phyloP scores from a whole-genome alignment of 2,329 filamentous ascomycete genomes.

The Chaetothyriales sp. region DNA sequence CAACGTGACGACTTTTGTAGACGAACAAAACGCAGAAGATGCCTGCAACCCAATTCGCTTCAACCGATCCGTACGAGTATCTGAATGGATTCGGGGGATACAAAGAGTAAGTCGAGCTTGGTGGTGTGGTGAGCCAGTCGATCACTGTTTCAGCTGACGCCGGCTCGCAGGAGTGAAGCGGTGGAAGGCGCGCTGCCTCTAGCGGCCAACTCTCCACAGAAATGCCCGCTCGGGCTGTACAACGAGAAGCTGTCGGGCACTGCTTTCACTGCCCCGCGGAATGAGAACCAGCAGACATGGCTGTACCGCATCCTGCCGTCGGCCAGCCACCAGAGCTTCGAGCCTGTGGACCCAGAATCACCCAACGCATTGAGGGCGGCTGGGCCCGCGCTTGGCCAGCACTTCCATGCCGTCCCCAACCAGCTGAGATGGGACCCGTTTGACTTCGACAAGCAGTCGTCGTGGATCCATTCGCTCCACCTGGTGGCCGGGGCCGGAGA shows the following conservation, averaged over 20 bases:
- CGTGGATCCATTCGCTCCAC: constrained; percentile 56
- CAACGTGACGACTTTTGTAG: constrained; percentile 18
- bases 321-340: constrained; percentile 43
- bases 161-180: constrained; percentile 53
- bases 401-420: constrained; percentile 63
- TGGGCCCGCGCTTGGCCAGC: constrained; percentile 40
- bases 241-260: constrained; percentile 66
- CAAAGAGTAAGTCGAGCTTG: constrained; percentile 49
- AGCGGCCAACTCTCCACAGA: constrained; percentile 70
- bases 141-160: constrained; percentile 10
- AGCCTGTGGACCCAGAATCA: constrained; percentile 30
- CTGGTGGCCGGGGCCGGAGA: constrained; percentile 69
- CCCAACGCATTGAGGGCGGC: constrained; percentile 32
- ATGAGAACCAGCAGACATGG: constrained; percentile 59
- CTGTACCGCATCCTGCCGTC: constrained; percentile 57
- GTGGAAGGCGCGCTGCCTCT: constrained; percentile 59
- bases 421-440: constrained; percentile 71
- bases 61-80: constrained; percentile 59
- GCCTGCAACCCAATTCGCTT: constrained; percentile 51
- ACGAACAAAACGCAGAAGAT: constrained; percentile 31
- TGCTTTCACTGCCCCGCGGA: constrained; percentile 55
- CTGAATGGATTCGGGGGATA: constrained; percentile 66
- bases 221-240: constrained; percentile 64
- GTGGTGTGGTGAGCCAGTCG: neutral
- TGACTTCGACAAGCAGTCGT: constrained; percentile 52